A percentile compares a stretch with the other conserved stretches of the same genome.
These are phyloP conservation scores for Clohesyomyces aquaticus DNA, from an alignment of 495 filamentous ascomycete species.

Conservation along the genomic window DNA sequence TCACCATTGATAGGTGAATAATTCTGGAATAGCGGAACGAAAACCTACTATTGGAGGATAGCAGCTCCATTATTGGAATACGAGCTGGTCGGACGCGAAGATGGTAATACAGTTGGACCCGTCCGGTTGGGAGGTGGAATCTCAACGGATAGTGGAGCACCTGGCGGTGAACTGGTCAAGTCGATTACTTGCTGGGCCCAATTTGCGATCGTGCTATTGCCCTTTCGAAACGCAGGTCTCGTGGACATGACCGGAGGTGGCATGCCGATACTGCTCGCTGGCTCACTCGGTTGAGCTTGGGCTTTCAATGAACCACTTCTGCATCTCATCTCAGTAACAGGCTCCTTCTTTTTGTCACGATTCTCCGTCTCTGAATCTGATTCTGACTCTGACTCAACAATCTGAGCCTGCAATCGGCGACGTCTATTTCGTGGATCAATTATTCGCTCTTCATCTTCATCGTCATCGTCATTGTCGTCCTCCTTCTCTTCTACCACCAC, in stretches of 20 bases:
- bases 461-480: neutral
- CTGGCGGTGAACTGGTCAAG: slow-evolving; percentile 26
- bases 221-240: slow-evolving; percentile 18
- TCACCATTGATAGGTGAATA: no score
- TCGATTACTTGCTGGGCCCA: slow-evolving; percentile 32
- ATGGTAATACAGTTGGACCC: slow-evolving; percentile 8
- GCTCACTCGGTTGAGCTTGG: neutral
- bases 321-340: neutral
- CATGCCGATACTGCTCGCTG: neutral
- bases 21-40: slow-evolving; percentile 22
- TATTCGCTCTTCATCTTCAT: slow-evolving; percentile 8
- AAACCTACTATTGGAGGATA: slow-evolving; percentile 28
- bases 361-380: neutral
- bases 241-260: slow-evolving; percentile 13
- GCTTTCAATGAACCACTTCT: neutral
- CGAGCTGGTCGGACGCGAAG: slow-evolving; percentile 38
- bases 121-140: neutral
- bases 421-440: neutral
- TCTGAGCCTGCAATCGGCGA: neutral
- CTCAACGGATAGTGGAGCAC: slow-evolving; percentile 4
- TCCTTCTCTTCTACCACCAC: neutral
- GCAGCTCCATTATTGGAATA: slow-evolving; percentile 37
- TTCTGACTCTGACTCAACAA: neutral
- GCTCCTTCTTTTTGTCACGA: neutral
- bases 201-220: slow-evolving; percentile 27